Evolutionary conservation across 2,329 filamentous ascomycete species (phyloP).

Genomic region (Xylaria multiplex): DNA sequence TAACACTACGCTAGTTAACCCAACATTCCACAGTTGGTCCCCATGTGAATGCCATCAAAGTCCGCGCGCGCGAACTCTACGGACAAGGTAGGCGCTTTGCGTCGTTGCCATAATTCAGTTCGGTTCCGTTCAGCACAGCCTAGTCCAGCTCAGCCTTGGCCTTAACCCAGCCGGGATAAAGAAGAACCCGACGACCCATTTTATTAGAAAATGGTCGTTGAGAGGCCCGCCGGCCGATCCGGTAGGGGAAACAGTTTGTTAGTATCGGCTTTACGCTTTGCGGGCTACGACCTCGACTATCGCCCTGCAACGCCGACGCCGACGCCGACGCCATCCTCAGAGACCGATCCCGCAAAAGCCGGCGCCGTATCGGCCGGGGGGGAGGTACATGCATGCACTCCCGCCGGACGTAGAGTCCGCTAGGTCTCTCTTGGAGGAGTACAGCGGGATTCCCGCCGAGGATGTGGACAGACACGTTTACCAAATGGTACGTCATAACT

Average conservation of each 20-base stretch:
- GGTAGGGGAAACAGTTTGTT: constrained; percentile 25
- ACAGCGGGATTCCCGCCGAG: constrained; percentile 44
- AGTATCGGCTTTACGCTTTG: constrained; percentile 28
- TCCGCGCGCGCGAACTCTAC: neutral
- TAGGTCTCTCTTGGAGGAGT: constrained; percentile 42
- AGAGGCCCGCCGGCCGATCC: constrained; percentile 15
- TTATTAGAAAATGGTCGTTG: constrained; percentile 15
- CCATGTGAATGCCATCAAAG: neutral
- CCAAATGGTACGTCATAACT: constrained; percentile 41
- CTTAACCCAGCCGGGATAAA: neutral
- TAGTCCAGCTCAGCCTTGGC: neutral
- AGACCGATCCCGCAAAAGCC: neutral
- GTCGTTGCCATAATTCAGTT: neutral
- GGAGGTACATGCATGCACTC: constrained; percentile 44
- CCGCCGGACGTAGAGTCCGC: constrained; percentile 46
- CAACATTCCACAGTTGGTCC: neutral
- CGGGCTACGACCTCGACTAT: constrained; percentile 26
- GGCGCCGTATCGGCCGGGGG: constrained; percentile 20
- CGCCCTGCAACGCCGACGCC: constrained; percentile 6
- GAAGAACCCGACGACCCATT: neutral
- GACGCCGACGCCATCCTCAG: neutral
- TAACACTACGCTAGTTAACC: no score
- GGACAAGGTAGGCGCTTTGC: neutral
- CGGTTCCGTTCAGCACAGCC: neutral
- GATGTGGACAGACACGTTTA: constrained; percentile 47